Conservation (phyloP, 768 basidiomycete species). For the Ramaria sp. region DNA sequence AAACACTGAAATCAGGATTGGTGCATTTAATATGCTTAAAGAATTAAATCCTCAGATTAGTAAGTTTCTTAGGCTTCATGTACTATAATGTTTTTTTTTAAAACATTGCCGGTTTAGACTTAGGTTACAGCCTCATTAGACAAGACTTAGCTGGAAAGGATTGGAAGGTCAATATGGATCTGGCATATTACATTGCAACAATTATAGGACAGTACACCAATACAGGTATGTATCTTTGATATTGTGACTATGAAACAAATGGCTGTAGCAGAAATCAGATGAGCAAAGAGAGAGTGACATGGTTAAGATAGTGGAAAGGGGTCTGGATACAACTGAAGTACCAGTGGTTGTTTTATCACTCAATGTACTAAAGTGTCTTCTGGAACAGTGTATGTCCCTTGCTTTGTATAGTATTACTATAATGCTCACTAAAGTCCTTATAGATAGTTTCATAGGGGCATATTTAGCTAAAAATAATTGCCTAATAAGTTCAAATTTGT, state of each 20-base stretch:
- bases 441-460: too few species aligned
- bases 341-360: too few species aligned
- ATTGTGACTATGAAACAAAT: background rate
- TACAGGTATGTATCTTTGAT: background rate
- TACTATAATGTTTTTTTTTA: background rate
- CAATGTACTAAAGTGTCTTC: too few species aligned
- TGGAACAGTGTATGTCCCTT: too few species aligned
- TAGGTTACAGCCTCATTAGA: background rate
- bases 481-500: background rate
- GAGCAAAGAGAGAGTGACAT: background rate
- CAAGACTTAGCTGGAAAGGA: background rate
- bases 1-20: background rate
- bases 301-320: too few species aligned
- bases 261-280: background rate
- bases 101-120: background rate
- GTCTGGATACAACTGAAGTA: too few species aligned
- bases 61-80: too few species aligned
- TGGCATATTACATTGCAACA: background rate
- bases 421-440: too few species aligned
- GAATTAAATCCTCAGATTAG: background rate
- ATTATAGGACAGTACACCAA: background rate
- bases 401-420: too few species aligned
- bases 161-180: background rate
- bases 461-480: background rate
- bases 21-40: background rate